Conservation (phyloP, 768 basidiomycete genomes). For the Ramaria rubella region DNA sequence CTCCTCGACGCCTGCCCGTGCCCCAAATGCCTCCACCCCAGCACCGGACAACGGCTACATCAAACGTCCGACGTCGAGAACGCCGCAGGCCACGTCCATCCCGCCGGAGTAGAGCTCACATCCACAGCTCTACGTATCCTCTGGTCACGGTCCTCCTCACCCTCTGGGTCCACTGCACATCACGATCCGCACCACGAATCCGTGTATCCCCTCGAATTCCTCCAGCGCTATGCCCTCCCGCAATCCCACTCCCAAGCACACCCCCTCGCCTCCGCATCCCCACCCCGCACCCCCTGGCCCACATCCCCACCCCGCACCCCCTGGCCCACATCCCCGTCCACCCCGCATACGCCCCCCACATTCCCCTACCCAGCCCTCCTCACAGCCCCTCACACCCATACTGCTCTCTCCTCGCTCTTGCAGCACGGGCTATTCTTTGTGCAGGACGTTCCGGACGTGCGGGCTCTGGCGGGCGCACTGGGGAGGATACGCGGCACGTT, state of each 20-base stretch:
- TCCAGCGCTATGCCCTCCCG: conserved; percentile 46
- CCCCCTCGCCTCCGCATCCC: too few relatives aligned
- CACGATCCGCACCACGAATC: conserved; percentile 49
- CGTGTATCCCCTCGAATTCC: conserved; percentile 42
- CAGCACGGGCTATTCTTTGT: conserved; percentile 70
- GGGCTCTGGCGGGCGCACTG: conserved; percentile 56
- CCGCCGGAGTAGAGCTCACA: conserved; percentile 37
- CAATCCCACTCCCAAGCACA: too few relatives aligned
- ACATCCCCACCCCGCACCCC: conserved; percentile 34
- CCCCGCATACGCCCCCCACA: conserved; percentile 22
- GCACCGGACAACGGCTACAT: conserved; percentile 71
- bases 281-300: too few relatives aligned
- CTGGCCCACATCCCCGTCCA: conserved; percentile 52
- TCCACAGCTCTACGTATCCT: conserved; percentile 41
- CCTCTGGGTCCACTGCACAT: too few relatives aligned
- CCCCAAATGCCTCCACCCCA: conserved; percentile 64
- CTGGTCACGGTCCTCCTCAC: conserved; percentile 35
- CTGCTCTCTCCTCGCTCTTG: conserved; percentile 63
- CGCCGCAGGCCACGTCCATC: conserved; percentile 43
- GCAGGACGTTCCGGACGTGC: conserved; percentile 60
- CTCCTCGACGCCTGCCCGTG: conserved; percentile 83
- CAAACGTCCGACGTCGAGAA: conserved; percentile 62
- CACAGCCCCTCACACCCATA: conserved; percentile 32
- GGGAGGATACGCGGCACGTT: conserved; percentile 81
- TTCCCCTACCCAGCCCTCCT: conserved; percentile 45